Percentiles rank a stretch among this genome's conserved stretches.
Conservation (phyloP, 2,329 filamentous ascomycete genomes). For the Aureobasidium sp. region DNA sequence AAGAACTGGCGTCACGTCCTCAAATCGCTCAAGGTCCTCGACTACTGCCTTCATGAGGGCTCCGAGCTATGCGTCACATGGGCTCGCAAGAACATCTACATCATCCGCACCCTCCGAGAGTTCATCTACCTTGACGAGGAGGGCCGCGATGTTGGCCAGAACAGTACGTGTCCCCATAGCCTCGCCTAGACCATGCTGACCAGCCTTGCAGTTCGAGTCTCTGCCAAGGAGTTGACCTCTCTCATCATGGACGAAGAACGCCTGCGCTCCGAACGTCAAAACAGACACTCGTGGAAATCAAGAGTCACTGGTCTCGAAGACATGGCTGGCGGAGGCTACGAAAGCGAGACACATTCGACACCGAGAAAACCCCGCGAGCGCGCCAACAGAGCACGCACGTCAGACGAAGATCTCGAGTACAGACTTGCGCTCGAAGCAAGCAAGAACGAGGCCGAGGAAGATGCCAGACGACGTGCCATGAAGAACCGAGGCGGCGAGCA, state of each 20-base stretch:
- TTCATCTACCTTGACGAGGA: conserved; percentile 93
- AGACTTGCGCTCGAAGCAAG: conserved; percentile 87
- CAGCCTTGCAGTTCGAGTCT: conserved; percentile 68
- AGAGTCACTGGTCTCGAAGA: conserved; percentile 91
- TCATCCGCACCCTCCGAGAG: conserved; percentile 96
- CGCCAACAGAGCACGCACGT: conserved; percentile 36
- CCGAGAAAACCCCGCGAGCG: conserved; percentile 38
- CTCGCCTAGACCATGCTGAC: conserved; percentile 22
- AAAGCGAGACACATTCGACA: conserved; percentile 18
- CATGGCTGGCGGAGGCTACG: conserved; percentile 40
- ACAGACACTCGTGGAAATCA: conserved; percentile 93
- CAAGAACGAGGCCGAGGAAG: conserved; percentile 90
- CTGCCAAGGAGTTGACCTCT: conserved; percentile 89
- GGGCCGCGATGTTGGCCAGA: conserved; percentile 88
- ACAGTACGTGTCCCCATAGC: conserved; percentile 55
- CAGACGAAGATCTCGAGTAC: conserved; percentile 81
- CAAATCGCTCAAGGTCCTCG: conserved; percentile 93
- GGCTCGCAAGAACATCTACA: conserved; percentile 96
- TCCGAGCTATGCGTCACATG: conserved; percentile 95
- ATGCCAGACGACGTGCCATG: conserved; percentile 60
- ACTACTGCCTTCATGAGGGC: conserved; percentile 96
- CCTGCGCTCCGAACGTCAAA: conserved; percentile 78
- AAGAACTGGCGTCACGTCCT: conserved; percentile 99
- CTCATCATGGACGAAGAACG: conserved; percentile 91
- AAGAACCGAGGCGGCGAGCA: conserved; percentile 35